Evolutionary conservation across 176 grass and related monocot species (phyloP), one percentile per base, ranked within the genome.

Genomic region (Dactylis glomerata): DNA sequence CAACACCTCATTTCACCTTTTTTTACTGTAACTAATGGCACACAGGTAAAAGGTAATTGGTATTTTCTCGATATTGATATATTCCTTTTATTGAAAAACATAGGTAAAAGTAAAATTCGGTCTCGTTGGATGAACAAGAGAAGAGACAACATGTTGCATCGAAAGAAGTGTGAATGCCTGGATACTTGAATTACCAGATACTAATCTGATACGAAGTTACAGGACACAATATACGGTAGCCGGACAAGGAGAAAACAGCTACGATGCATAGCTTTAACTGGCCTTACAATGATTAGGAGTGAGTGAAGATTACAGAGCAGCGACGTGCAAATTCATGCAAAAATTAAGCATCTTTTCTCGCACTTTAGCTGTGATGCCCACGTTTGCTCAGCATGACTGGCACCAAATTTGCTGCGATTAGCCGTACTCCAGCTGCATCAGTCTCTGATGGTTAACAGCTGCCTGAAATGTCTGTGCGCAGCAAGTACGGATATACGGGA

Each of bases 341-440:
- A 68, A 6, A 10, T 58, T 55, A 61, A 82, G 37, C 27, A 57
- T 27, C 30, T 52, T 37, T 15, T 27, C 20, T n/a, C 47, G 16
- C 11, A 37, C 4, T 71, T 77, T 52, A 79, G 81, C 65, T 88
- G 81, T 78, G 64, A 56, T 30, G n/a, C 80, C 61, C 38, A 54
- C 17, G 8, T 46, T 50, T 46, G 26, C 71, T 50, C 71, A 12
- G 15, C 71, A 20, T 74, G 44, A n/a, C 33, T 42, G 69, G 36
- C 30, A 26, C 7, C 27, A 76, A 76, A 76, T 23, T 23, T 72
- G 70, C 69, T 89, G 82, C 87, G 68, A 37, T 10, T 42, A 38
- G 22, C 16, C 36, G 27, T 64, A 33, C 61, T 66, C 74, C 23
- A 49, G 38, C 56, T 81, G 74, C 46, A 47, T 81, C 64, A 71